These are phyloP conservation scores for Metschnikowia anglica DNA, from an alignment of 805 yeast genomes.

Conservation along the genomic window DNA sequence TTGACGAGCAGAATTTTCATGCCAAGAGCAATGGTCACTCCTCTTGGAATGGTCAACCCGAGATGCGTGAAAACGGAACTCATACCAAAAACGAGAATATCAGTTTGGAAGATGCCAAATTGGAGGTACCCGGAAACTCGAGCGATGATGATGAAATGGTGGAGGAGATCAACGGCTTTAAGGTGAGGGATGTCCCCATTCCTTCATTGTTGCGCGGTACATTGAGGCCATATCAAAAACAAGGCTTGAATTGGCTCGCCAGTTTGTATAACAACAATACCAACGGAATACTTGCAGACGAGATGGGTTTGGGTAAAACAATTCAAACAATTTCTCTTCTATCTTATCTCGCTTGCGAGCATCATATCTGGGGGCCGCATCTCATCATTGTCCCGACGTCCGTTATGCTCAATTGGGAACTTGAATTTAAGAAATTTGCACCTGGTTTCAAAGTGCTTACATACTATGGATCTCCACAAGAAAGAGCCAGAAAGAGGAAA, in stretches of 20 bases:
- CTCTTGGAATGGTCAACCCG: slow-evolving; percentile 7
- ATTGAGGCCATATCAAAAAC: slow-evolving; percentile 87
- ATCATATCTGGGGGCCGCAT: slow-evolving; percentile 97
- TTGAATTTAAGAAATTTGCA: slow-evolving; percentile 97
- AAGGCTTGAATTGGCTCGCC: slow-evolving; percentile 96
- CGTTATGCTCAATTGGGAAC: slow-evolving; percentile 97
- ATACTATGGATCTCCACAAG: slow-evolving; percentile 95
- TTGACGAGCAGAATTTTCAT: background rate
- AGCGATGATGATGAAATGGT: slow-evolving; percentile 19
- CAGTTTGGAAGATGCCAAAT: slow-evolving; percentile 1
- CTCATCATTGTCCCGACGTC: slow-evolving; percentile 95
- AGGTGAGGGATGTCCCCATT: slow-evolving; percentile 63
- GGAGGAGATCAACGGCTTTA: slow-evolving; percentile 42
- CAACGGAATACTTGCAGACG: slow-evolving; percentile 97
- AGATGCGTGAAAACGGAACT: too few species aligned
- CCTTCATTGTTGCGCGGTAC: slow-evolving; percentile 80
- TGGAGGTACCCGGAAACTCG: slow-evolving; percentile 8
- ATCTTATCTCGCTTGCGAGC: slow-evolving; percentile 88
- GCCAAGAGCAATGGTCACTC: slow-evolving; percentile 2
- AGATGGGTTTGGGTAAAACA: slow-evolving; percentile 98
- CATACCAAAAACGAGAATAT: background rate
- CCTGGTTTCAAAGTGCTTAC: slow-evolving; percentile 96
- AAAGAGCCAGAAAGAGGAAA: slow-evolving; percentile 89
- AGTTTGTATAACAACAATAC: slow-evolving; percentile 88
- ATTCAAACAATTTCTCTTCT: slow-evolving; percentile 90